Percentiles rank a stretch among this genome's conserved stretches.
Conservation (phyloP, 345 rosid genomes). For the Rhodamnia rubescens region DNA sequence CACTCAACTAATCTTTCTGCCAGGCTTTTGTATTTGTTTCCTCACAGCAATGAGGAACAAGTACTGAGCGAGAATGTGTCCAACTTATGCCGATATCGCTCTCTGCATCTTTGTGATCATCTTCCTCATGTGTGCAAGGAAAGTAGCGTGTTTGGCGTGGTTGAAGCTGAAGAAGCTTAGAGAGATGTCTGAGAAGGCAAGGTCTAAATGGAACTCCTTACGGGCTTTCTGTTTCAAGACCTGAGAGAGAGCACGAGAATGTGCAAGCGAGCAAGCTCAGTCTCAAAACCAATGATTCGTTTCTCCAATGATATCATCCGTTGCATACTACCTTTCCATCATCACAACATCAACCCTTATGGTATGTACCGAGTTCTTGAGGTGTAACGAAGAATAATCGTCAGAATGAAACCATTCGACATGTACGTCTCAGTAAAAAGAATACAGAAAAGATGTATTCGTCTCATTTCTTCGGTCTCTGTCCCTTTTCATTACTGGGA, state of each 20-base stretch:
- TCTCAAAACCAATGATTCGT: constrained; percentile 11
- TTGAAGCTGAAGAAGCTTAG: constrained; percentile 34
- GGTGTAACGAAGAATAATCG: not conserved
- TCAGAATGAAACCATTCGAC: not conserved
- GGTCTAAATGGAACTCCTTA: constrained; percentile 37
- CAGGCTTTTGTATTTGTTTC: not conserved
- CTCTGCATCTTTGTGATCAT: not conserved
- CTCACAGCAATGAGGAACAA: not conserved
- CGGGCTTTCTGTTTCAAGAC: constrained; percentile 26
- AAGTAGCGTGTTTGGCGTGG: constrained; percentile 29
- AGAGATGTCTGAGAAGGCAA: constrained; percentile 25
- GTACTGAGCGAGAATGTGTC: not conserved
- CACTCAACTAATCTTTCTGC: not conserved
- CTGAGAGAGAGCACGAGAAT: constrained; percentile 9
- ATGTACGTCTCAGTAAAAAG: not conserved
- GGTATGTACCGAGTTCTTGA: constrained; percentile 5
- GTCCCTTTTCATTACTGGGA: not conserved
- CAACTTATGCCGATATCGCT: not conserved
- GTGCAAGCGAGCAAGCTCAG: constrained; percentile 10
- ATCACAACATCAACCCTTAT: constrained; percentile 11
- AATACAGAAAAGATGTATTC: not conserved
- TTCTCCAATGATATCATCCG: constrained; percentile 22
- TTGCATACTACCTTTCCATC: constrained; percentile 24
- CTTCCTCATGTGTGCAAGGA: constrained; percentile 6
- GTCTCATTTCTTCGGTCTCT: not conserved